Conservation (phyloP, 345 rosid species). For the Populus ilicifolia region DNA sequence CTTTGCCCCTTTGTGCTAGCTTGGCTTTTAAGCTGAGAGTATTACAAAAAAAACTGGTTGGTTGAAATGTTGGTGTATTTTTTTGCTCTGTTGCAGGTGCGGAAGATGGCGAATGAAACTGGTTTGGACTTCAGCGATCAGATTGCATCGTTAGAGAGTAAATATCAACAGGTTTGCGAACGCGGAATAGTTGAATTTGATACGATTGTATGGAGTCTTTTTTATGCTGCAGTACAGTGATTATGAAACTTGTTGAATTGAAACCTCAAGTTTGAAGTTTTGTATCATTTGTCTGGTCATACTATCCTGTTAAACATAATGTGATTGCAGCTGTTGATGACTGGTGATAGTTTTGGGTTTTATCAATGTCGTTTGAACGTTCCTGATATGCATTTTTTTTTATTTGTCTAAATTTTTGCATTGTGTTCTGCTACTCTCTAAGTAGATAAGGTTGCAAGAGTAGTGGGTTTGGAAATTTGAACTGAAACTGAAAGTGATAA, state of each 20-base stretch:
- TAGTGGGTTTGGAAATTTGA: background rate
- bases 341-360: background rate
- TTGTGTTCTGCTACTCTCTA: background rate
- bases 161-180: slow-evolving; percentile 66
- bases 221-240: background rate
- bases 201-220: background rate
- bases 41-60: background rate
- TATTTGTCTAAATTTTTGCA: background rate
- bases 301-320: background rate
- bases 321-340: background rate
- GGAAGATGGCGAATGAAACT: slow-evolving; percentile 87
- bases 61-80: slow-evolving; percentile 4
- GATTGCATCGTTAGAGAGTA: slow-evolving; percentile 69
- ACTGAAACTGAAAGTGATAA: background rate
- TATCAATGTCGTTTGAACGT: background rate
- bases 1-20: background rate
- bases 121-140: slow-evolving; percentile 92
- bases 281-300: background rate
- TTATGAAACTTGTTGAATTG: background rate
- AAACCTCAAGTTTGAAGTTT: background rate
- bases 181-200: background rate
- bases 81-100: slow-evolving; percentile 53
- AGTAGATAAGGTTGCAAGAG: background rate
- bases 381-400: background rate
- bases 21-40: slow-evolving; percentile 1